Evolutionary conservation across 768 basidiomycete species (phyloP), one percentile per base, ranked within the genome.

Genomic region (Leccinum longicurvipes): DNA sequence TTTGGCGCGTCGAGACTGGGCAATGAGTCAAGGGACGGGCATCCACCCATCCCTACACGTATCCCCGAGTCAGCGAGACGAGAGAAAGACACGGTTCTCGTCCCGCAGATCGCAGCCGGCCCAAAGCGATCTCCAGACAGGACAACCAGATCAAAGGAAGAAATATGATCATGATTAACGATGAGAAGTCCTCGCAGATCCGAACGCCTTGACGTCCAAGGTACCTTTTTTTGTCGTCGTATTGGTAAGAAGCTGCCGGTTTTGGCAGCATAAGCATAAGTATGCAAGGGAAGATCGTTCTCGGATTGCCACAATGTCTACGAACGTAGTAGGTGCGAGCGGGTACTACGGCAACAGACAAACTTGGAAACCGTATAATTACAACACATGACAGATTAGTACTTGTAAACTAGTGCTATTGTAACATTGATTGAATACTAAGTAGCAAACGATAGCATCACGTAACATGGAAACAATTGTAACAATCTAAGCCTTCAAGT

Each of bases 391-490:
- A 19, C 6, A 46, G 12, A 44, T 15, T 41, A 41, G 5, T 21
- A 44, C 57, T 48, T 53, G 36, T 66, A 63, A 56, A 47, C 47
- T 68, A 63, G 23, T n/a, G 36, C 31, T 60, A 58, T 44, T 15
- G 42, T 54, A 53, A 50, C 23, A 51, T 41, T 42, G 53, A 47
- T 41, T 11, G 39, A 29, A n/a, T 45, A 42, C 48, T 27, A 46
- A 34, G 56, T 47, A 45, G 41, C 47, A 48, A 57, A 36, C 23
- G 50, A 11, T 31, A 19, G 32, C 27, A 51, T 4, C 21, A n/a
- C 17, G 11, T 39, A 46, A 9, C 27, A 34, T 28, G 34, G 14
- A 25, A 29, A 51, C 39, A 47, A 50, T 42, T 50, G 50, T 59
- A 39, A 48, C 23, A 39, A 47, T 52, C 54, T 39, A 48, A 41